Evolutionary conservation across 2,329 filamentous ascomycete species (phyloP), one percentile per base, ranked within the genome.

Genomic region (Stagonosporopsis cucurbitacearum): DNA sequence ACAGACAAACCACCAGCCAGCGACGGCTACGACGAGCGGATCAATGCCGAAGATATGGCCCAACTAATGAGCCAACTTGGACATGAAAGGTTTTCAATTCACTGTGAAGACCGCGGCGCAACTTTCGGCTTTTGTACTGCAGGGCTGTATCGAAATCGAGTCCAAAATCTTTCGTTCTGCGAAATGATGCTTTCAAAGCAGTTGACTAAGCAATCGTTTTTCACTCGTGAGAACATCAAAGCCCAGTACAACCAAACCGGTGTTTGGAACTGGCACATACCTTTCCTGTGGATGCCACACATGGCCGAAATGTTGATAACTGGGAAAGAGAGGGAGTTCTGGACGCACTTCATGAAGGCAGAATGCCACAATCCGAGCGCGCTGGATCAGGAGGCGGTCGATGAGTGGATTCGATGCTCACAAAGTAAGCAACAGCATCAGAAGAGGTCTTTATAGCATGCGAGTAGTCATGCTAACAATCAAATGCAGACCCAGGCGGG

Each of bases 41-140:
- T 70, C 33, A 73, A 75, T 26, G 74, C 71, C 3, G 63, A 70
- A 6, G 73, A 76, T 58, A 69, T 76, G 39, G 66, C 63, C 7
- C 68, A 73, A 6, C 56, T 76, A 41, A 76, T 76, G 64, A 35
- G 44, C 5, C 54, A 58, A 22, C 59, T 63, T 2, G 55, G 91
- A 89, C 60, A 95, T 84, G 71, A 88, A 91, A 76, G 93, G 88
- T 75, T 93, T 88, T 40, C 90, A 84, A 66, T 90, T 86, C 54
- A 96, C 78, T 22, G 93, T 88, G 60, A 65, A 43, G 60, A 64
- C 33, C 57, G 60, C 1, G 61, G 61, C 20, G 64, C 54, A 3
- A 67, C 63, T 2, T 63, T 60, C 41, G 63, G 59, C 0, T 65
- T 64, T 22, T 65, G 63, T 30, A 57, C 63, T 6, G 61, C 64